Conservation (phyloP, 306 rosid genomes). For the Trifolium repens region DNA sequence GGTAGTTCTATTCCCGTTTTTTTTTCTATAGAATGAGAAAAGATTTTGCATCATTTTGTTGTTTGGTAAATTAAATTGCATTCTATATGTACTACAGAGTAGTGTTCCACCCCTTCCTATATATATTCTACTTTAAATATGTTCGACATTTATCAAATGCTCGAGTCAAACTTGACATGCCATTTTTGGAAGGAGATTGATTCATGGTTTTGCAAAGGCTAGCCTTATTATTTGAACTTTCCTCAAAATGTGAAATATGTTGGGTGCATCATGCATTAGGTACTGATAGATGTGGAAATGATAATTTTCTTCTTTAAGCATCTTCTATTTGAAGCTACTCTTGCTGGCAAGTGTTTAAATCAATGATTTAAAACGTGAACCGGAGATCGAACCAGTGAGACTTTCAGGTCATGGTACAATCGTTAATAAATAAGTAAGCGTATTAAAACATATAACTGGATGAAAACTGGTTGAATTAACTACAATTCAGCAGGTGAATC, state of each 20-base stretch:
- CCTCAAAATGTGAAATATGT: not conserved
- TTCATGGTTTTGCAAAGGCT: not conserved
- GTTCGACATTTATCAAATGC: not conserved
- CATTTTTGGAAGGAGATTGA: not conserved
- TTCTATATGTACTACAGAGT: not conserved
- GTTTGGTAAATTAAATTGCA: not conserved
- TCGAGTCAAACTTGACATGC: not conserved
- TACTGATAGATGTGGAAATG: not conserved
- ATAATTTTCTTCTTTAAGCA: not conserved
- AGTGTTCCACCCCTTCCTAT: too few relatives aligned
- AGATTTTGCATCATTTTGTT: conserved; percentile 16
- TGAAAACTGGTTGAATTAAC: too few relatives aligned
- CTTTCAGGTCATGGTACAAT: too few relatives aligned
- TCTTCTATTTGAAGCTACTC: not conserved
- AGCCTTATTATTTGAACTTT: not conserved
- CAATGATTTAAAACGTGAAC: too few relatives aligned
- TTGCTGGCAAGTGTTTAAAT: too few relatives aligned
- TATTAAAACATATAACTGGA: too few relatives aligned
- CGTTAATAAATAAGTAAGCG: too few relatives aligned
- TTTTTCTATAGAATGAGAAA: not conserved
- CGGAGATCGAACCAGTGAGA: too few relatives aligned
- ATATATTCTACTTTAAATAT: not conserved
- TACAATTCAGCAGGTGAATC: too few relatives aligned
- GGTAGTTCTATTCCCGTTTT: not conserved
- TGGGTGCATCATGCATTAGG: not conserved